Base-by-base conservation (phyloP, 2,329 filamentous ascomycete genomes). In the Verticillium dahliae region DNA sequence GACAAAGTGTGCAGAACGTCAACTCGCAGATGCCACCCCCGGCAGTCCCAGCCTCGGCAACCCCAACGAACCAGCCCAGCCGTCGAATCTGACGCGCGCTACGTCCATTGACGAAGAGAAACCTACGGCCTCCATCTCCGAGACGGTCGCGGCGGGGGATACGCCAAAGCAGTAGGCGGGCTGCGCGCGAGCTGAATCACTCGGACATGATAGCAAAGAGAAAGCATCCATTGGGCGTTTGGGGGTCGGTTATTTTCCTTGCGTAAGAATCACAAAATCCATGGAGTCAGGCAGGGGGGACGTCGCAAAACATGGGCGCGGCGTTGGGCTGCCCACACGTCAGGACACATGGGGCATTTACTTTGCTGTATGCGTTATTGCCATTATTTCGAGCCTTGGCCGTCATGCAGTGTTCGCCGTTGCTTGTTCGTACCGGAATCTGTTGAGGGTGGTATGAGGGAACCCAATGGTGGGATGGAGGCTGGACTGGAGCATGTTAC, bases 51-150 rank as follows among this genome's bases (percentile, higher is more conserved):
- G 67, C 62, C 57, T 71, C 61, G 57, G 71, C 5, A 66, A 76
- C 7, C 78, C 77, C n/a, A 74, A 75, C 45, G 81, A 83, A 63
- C 81, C 82, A 4, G 67, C 75, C n/a, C 75, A 80, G 33, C 75
- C 76, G 27, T 85, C 82, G 1, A 75, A 80, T 14, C 71, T 85
- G 45, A 78, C 75, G 10, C 77, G 77, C 15, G 78, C 81, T 2
- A 78, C 78, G 15, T 81, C 79, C 0, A 68, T 75, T 2, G 78
- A 73, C 4, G 80, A 80, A 33, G 78, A 79, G 58, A 71, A 50
- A 9, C n/a, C 45, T 10, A 22, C 45, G 45, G 11, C 45, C 45
- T 50, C 45, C 9, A 50, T 50, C 9, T 50, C 45, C 18, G 45
- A 50, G 6, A 27, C 18, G n/a, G n/a, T 50, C 11, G 18, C 45